These are phyloP conservation scores for Hippophae tibetana DNA, from an alignment of 306 rosid species.

Conservation along the genomic window DNA sequence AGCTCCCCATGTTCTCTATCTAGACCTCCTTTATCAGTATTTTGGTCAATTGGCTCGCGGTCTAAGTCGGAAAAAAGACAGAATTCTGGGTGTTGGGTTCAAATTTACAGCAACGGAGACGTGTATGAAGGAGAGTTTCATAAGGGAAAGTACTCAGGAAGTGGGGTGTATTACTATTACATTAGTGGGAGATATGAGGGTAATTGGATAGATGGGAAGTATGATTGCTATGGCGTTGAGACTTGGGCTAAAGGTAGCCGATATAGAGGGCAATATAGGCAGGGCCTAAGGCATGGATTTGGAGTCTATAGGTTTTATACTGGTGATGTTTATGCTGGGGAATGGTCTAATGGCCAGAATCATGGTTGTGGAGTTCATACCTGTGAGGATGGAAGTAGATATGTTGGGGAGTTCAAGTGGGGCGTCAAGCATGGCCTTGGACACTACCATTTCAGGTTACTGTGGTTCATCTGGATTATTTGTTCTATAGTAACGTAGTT, in stretches of 20 bases:
- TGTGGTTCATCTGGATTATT: not conserved
- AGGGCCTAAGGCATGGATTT: too few relatives aligned
- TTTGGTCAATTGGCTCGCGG: conserved; percentile 86
- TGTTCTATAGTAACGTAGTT: not conserved
- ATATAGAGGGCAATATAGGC: too few relatives aligned
- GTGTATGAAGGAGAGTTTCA: conserved; percentile 94
- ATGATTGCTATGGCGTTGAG: conserved; percentile 26
- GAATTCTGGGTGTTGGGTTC: conserved; percentile 82
- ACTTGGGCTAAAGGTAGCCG: too few relatives aligned
- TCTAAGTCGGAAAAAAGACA: conserved; percentile 42
- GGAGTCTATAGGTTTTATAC: too few relatives aligned
- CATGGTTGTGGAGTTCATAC: too few relatives aligned
- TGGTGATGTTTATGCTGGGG: too few relatives aligned
- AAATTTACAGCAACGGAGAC: conserved; percentile 79
- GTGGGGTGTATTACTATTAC: conserved; percentile 85
- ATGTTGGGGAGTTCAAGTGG: conserved; percentile 26
- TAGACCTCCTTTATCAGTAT: conserved; percentile 58
- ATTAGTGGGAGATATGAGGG: conserved; percentile 99
- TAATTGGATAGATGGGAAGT: conserved; percentile 91
- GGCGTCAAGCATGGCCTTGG: conserved; percentile 99
- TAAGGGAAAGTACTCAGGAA: conserved; percentile 80
- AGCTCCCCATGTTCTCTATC: conserved; percentile 29
- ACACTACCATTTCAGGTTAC: conserved; percentile 93
- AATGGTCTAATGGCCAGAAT: too few relatives aligned
- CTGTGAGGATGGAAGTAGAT: too few relatives aligned